Percentiles rank a stretch among this genome's conserved stretches.
Evolutionary conservation across 495 filamentous ascomycete genomes (phyloP).

Genomic region (Penicillium pancosmium): DNA sequence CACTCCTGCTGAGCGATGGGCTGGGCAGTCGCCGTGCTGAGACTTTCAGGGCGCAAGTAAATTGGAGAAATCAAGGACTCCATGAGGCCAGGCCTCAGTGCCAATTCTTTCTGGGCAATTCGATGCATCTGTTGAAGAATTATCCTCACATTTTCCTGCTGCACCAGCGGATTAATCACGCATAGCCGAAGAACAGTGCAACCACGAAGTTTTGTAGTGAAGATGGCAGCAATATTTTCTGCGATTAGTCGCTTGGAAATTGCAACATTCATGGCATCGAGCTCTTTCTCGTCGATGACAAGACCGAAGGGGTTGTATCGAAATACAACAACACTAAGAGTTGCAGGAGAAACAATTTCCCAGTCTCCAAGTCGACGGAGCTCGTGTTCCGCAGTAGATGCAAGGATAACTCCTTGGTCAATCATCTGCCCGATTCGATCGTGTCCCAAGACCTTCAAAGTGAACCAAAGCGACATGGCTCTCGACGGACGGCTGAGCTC

Average conservation of each 20-base stretch:
- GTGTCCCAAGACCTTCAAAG: not conserved
- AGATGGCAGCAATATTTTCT: constrained; percentile 1
- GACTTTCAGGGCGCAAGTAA: not conserved
- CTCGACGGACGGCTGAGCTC: not conserved
- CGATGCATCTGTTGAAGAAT: not conserved
- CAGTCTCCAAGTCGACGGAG: not conserved
- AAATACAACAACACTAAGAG: not conserved
- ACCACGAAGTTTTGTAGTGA: constrained; percentile 1
- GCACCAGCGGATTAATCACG: not conserved
- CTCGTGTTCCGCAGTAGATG: not conserved
- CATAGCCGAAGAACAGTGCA: not conserved
- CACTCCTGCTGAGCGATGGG: not conserved
- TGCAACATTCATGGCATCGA: not conserved
- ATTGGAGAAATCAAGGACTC: not conserved
- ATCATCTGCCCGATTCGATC: not conserved
- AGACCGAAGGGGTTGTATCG: not conserved
- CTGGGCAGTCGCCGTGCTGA: not conserved
- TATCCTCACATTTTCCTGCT: not conserved
- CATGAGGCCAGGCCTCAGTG: not conserved
- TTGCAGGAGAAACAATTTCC: not conserved
- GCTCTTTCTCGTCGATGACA: not conserved
- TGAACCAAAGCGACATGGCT: constrained; percentile 2
- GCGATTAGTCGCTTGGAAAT: not conserved
- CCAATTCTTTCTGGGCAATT: constrained; percentile 1
- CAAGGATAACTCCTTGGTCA: not conserved